A percentile compares a stretch with the other conserved stretches of the same genome.
phyloP scores from a whole-genome alignment of 73 alveolate genomes.

The Blepharisma stoltei region DNA sequence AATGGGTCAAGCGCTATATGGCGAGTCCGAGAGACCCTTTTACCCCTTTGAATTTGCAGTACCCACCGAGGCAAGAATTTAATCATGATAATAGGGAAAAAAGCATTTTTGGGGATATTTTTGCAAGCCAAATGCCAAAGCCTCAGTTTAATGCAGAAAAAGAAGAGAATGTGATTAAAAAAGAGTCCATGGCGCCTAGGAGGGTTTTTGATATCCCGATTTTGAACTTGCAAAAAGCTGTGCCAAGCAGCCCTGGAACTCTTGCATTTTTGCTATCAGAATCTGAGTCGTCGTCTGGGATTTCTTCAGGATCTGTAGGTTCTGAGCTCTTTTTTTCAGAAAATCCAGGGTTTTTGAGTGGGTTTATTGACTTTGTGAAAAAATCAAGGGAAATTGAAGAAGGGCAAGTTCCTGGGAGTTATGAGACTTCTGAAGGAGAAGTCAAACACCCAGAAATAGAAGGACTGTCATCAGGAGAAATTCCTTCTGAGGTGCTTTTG shows the following conservation, averaged over 20 bases:
- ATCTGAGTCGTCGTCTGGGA: not conserved
- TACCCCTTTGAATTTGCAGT: not conserved
- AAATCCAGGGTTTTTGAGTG: conserved; percentile 15
- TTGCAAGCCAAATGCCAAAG: not conserved
- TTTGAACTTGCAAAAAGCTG: not conserved
- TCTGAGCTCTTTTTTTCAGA: not conserved
- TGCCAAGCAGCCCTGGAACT: not conserved
- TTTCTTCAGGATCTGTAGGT: conserved; percentile 1
- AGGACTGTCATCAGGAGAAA: not conserved
- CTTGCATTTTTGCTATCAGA: conserved; percentile 1
- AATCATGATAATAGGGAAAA: conserved; percentile 2
- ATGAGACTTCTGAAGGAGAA: conserved; percentile 10
- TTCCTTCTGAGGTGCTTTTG: not conserved
- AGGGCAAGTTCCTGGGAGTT: conserved; percentile 29
- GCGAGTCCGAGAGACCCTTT: not conserved
- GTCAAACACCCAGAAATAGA: not conserved
- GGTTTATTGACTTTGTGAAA: conserved; percentile 8
- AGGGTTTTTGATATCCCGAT: not conserved
- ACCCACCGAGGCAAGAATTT: conserved; percentile 9
- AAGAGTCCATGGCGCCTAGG: conserved; percentile 1
- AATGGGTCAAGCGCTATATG: conserved; percentile 6
- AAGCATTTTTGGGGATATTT: not conserved
- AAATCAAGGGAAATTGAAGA: conserved; percentile 25
- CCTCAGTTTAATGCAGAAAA: not conserved
- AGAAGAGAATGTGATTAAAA: not conserved